A percentile compares a stretch with the other conserved stretches of the same genome.
phyloP scores from a whole-genome alignment of 2,329 filamentous ascomycete species.

The Stenocarpella maydis region DNA sequence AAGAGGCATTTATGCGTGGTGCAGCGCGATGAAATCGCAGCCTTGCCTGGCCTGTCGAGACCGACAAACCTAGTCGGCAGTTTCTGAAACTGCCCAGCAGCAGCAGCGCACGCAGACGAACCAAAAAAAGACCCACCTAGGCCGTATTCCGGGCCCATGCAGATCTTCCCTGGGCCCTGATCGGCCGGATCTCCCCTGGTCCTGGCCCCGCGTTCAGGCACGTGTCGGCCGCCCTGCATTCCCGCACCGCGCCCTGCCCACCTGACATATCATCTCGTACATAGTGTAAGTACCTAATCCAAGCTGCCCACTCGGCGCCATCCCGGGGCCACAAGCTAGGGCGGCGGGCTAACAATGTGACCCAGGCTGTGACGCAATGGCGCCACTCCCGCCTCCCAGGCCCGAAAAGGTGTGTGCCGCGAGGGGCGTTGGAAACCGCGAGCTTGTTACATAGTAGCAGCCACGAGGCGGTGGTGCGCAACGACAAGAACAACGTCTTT shows the following conservation, averaged over 20 bases:
- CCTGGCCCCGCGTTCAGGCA: too few species aligned
- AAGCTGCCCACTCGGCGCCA: neutral
- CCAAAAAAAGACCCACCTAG: neutral
- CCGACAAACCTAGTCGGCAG: slow-evolving; percentile 15
- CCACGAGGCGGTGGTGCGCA: neutral
- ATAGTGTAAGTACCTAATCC: too few species aligned
- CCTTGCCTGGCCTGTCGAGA: neutral
- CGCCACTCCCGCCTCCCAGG: slow-evolving; percentile 5
- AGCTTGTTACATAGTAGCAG: too few species aligned
- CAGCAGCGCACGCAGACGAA: too few species aligned
- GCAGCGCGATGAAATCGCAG: slow-evolving; percentile 11
- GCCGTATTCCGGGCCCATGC: slow-evolving; percentile 10
- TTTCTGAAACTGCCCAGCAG: slow-evolving; percentile 13
- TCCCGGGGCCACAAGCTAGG: slow-evolving; percentile 2
- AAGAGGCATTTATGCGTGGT: neutral
- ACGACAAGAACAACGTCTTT: neutral
- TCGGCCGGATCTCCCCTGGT: too few species aligned
- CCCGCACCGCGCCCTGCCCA: neutral
- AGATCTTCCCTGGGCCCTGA: neutral
- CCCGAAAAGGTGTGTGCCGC: neutral
- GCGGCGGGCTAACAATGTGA: neutral
- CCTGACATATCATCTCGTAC: too few species aligned
- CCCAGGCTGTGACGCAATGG: neutral
- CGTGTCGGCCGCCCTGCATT: too few species aligned
- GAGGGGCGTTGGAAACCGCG: neutral